Conservation (phyloP, 176 grass and related monocot genomes). For the Musa beccarii region DNA sequence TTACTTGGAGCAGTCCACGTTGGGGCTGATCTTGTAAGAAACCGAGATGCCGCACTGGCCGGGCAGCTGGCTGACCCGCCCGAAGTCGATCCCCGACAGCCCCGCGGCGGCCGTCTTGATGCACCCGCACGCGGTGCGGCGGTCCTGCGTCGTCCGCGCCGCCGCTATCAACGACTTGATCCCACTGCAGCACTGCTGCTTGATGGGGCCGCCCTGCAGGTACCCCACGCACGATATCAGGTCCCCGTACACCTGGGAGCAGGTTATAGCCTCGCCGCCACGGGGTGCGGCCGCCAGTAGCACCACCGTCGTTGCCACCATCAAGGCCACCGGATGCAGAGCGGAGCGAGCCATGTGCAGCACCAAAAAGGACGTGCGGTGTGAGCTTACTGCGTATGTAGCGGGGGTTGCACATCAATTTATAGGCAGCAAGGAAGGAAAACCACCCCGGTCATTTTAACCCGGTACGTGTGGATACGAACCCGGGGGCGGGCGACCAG, state of each 20-base stretch:
- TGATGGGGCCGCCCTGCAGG: conserved; percentile 40
- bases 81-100: conserved; percentile 18
- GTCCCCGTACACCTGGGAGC: conserved; percentile 42
- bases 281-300: background rate
- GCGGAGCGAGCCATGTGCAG: no score
- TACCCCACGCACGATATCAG: conserved; percentile 52
- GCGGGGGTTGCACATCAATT: no score
- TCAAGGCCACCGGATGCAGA: no score
- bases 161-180: conserved; percentile 24
- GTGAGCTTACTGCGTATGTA: no score
- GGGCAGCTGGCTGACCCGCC: conserved; percentile 42
- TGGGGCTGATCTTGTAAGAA: conserved; percentile 40
- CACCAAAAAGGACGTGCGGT: no score
- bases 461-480: no score
- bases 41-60: conserved; percentile 31
- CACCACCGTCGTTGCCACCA: background rate
- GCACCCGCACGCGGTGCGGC: conserved; percentile 45
- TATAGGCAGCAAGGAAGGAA: no score
- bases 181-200: conserved; percentile 34
- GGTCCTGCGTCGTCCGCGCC: conserved; percentile 22
- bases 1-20: conserved; percentile 28
- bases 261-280: conserved; percentile 17
- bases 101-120: conserved; percentile 35
- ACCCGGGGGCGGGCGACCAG: no score
- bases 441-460: no score